Percentiles rank a stretch among this genome's conserved stretches.
Conservation (phyloP, 73 alveolate genomes). For the Stentor coeruleus region DNA sequence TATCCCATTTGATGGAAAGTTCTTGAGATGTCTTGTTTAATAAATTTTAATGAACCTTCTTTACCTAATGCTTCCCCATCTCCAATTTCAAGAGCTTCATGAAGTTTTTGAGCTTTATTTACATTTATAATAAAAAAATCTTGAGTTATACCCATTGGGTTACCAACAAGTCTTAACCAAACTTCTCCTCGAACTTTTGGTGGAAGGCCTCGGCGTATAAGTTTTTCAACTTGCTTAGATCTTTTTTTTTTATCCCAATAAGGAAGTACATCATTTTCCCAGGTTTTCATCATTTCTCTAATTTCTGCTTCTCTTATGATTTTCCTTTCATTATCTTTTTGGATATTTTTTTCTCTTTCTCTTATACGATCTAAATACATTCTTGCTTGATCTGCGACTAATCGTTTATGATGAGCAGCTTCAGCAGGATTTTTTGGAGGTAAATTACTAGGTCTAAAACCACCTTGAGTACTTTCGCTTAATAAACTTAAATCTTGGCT, state of each 20-base stretch:
- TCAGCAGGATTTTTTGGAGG: constrained; percentile 81
- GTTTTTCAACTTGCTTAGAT: constrained; percentile 51
- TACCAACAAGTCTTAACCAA: constrained; percentile 58
- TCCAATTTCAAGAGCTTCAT: background rate
- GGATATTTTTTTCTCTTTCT: constrained; percentile 52
- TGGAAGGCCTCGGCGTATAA: constrained; percentile 50
- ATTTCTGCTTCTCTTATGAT: constrained; percentile 46
- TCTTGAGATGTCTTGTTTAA: constrained; percentile 84
- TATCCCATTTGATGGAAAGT: constrained; percentile 74
- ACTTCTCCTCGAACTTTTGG: constrained; percentile 39
- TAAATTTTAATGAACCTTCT: constrained; percentile 62
- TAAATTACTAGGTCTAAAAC: constrained; percentile 71
- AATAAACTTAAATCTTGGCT: background rate
- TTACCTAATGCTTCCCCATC: constrained; percentile 21
- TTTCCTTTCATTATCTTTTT: constrained; percentile 43
- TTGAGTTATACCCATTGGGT: constrained; percentile 65
- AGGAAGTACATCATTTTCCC: constrained; percentile 59
- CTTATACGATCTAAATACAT: constrained; percentile 49
- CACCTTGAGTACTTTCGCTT: background rate
- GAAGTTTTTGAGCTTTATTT: constrained; percentile 34
- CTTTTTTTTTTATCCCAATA: constrained; percentile 68
- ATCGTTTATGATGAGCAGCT: constrained; percentile 56
- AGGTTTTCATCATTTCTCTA: constrained; percentile 30
- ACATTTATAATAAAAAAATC: constrained; percentile 34
- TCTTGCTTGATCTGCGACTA: constrained; percentile 71